phyloP scores from a whole-genome alignment of 176 grass and related monocot species.

The Ananas comosus region DNA sequence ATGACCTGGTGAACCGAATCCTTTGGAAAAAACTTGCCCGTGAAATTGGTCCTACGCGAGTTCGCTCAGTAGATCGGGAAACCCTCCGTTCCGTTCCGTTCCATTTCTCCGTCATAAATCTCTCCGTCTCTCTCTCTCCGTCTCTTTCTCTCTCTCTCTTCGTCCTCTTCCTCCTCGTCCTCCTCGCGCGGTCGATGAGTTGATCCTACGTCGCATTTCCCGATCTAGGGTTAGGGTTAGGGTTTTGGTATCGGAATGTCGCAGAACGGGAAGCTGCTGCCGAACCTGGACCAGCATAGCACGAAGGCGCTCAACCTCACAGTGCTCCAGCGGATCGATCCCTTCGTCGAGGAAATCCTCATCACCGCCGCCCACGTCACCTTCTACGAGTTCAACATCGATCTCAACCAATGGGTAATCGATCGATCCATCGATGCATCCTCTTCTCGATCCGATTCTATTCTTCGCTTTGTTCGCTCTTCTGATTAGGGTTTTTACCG shows the following conservation, averaged over 20 bases:
- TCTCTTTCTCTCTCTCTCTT: no score
- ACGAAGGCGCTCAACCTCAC: conserved; percentile 56
- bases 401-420: conserved; percentile 28
- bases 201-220: no score
- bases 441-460: no score
- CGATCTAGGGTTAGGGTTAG: background rate
- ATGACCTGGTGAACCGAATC: no score
- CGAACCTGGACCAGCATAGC: conserved; percentile 41
- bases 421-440: background rate
- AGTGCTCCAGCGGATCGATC: conserved; percentile 58
- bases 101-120: no score
- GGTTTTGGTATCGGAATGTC: conserved; percentile 12
- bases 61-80: no score
- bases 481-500: background rate
- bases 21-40: no score
- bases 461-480: background rate
- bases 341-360: conserved; percentile 50
- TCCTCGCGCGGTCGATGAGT: no score
- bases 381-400: conserved; percentile 38
- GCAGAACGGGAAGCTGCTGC: conserved; percentile 38
- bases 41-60: no score
- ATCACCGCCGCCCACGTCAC: conserved; percentile 47
- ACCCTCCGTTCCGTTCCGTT: no score
- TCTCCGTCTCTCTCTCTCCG: no score
- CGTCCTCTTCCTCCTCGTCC: no score